Percentiles rank a stretch among this genome's conserved stretches.
Conservation (phyloP, 2,329 filamentous ascomycete genomes). For the Canariomyces notabilis region DNA sequence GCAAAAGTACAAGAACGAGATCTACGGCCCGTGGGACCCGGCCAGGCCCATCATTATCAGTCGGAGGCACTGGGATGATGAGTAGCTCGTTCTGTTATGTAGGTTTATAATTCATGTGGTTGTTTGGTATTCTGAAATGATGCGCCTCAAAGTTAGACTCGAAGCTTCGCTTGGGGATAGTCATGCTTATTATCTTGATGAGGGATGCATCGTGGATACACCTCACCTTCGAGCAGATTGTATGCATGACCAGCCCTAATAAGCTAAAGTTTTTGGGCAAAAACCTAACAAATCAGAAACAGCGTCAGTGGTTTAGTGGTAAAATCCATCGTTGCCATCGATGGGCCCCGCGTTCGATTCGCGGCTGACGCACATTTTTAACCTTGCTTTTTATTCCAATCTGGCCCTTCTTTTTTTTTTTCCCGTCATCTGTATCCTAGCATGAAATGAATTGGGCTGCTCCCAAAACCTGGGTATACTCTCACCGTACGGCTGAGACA, state of each 20-base stretch:
- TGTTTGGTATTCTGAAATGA: neutral
- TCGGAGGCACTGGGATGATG: constrained; percentile 51
- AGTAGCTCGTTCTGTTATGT: constrained; percentile 20
- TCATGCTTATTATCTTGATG: too few relatives aligned
- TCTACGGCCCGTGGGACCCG: constrained; percentile 95
- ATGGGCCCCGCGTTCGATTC: constrained; percentile 36
- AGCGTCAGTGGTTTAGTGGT: constrained; percentile 45
- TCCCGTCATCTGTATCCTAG: neutral
- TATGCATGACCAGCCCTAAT: too few relatives aligned
- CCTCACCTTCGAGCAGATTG: too few relatives aligned
- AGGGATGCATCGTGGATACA: too few relatives aligned
- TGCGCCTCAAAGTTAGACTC: too few relatives aligned
- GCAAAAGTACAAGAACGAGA: constrained; percentile 99
- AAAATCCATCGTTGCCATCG: constrained; percentile 51
- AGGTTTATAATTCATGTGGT: neutral
- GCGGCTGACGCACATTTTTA: constrained; percentile 23
- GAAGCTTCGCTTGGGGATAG: too few relatives aligned
- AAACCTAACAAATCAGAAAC: neutral
- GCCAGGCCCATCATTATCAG: constrained; percentile 81
- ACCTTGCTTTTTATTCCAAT: neutral
- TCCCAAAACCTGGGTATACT: too few relatives aligned
- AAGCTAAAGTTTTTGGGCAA: neutral
- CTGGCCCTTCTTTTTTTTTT: neutral
- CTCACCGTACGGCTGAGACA: too few relatives aligned
- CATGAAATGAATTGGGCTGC: too few relatives aligned